Base-by-base conservation (phyloP, 148 eudicot genomes). In the Pouteria glomerata region DNA sequence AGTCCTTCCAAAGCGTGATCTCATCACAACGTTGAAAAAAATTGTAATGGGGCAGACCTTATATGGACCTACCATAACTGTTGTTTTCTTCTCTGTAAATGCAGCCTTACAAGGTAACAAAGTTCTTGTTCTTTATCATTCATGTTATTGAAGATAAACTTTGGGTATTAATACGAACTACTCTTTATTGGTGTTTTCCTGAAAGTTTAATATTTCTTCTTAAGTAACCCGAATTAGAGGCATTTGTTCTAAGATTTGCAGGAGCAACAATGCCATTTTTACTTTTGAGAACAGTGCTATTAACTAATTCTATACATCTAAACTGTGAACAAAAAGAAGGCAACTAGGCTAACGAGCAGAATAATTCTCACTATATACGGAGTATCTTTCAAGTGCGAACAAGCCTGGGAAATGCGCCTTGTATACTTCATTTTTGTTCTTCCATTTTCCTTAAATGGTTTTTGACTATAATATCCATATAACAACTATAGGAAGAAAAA, bases 51-150 rank as follows among this genome's bases (percentile, higher is more conserved):
- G 96, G 29, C 99, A 95, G 77, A 52, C 89, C 13, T 61, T 85
- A 34, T 92, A 75, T 70, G 99, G 99, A 21, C 99, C 99, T 58
- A 44, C 72, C 27, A 89, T 95, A 90, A 95, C 93, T 56, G 83
- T 72, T 45, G 59, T 85, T 63, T 95, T 95, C 86, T 92, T 91
- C 86, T 89, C 99, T 2, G 52, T 80, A 50, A 95, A 88, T 82
- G 97, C 97, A 56, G 93, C 89, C 53, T 63, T 90, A 15, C 97
- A 91, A 90, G 99, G 99, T 95, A 81, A 21, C 47, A 8, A 44
- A 30, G 19, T 57, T 26, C 53, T 15, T 26, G 18, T 35, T 61
- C 14, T 59, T 29, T 42, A 1, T 24, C 47, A 31, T 59, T 31
- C 42, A 52, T 2, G 1, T 21, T 53, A 19, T 11, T 48, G 66